Percentiles rank a stretch among this genome's conserved stretches.
These are phyloP conservation scores for Rhizopus sp. DNA, from an alignment of 371 early-diverging fungal species.

Conservation along the genomic window DNA sequence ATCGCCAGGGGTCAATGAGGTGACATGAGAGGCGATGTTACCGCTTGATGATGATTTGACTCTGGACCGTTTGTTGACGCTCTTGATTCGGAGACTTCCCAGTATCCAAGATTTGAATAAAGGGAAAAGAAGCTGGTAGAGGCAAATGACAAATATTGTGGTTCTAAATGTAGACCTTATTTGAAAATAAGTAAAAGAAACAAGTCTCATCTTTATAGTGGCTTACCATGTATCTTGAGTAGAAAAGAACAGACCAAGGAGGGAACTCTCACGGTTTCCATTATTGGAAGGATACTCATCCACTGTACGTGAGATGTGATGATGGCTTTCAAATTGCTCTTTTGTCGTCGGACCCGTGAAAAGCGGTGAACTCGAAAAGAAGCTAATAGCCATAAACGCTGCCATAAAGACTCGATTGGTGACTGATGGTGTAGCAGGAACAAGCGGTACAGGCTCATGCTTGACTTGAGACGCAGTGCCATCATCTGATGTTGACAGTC, in stretches of 20 bases:
- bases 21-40: slow-evolving; percentile 17
- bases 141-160: slow-evolving; percentile 33
- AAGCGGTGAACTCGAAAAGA: slow-evolving; percentile 49
- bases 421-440: slow-evolving; percentile 4
- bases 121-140: slow-evolving; percentile 39
- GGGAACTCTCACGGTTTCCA: not conserved
- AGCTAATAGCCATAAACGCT: slow-evolving; percentile 43
- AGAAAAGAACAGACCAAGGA: slow-evolving; percentile 23
- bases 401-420: slow-evolving; percentile 53
- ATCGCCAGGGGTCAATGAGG: slow-evolving; percentile 39
- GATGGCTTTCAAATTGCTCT: slow-evolving; percentile 44
- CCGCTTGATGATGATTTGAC: slow-evolving; percentile 16
- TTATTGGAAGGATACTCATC: slow-evolving; percentile 9
- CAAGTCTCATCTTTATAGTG: not conserved
- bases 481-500: slow-evolving; percentile 7
- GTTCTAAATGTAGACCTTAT: slow-evolving; percentile 33
- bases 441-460: slow-evolving; percentile 10
- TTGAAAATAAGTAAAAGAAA: slow-evolving; percentile 1
- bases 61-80: slow-evolving; percentile 17
- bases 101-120: slow-evolving; percentile 24
- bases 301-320: slow-evolving; percentile 43
- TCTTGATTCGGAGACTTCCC: slow-evolving; percentile 23
- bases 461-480: slow-evolving; percentile 9
- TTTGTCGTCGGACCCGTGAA: slow-evolving; percentile 37
- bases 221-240: slow-evolving; percentile 35